These are phyloP conservation scores for Cutaneotrichosporon curvatum DNA, from an alignment of 1,284 basidiomycete species.

Conservation along the genomic window DNA sequence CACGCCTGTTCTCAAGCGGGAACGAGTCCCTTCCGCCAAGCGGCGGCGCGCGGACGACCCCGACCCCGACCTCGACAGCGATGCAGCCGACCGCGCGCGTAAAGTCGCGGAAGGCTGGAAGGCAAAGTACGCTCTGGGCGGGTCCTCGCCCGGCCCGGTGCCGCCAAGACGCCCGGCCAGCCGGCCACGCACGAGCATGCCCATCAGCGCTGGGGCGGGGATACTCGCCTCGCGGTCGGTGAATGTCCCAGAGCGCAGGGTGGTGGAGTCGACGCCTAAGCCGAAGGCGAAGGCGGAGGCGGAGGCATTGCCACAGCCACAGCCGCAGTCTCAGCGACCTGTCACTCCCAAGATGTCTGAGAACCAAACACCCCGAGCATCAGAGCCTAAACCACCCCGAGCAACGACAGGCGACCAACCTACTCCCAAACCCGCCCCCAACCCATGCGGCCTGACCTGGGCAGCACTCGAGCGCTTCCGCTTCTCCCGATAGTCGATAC, in stretches of 20 bases:
- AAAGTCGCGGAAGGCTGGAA: slow-evolving; percentile 38
- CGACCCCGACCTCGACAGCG: slow-evolving; percentile 21
- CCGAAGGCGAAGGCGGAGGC: background rate
- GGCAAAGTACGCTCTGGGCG: slow-evolving; percentile 35
- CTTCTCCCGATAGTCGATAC: slow-evolving; percentile 6
- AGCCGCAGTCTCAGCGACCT: no score
- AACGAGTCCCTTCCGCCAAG: background rate
- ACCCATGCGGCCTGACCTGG: slow-evolving; percentile 9
- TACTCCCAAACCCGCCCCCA: no score
- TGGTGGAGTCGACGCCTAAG: background rate
- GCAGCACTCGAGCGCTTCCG: slow-evolving; percentile 17
- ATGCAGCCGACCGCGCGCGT: slow-evolving; percentile 24
- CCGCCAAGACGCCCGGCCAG: background rate
- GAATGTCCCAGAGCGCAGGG: background rate
- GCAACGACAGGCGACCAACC: no score
- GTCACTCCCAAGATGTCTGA: no score
- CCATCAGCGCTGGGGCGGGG: background rate
- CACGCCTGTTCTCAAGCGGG: slow-evolving; percentile 7
- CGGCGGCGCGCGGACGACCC: background rate
- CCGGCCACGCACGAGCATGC: background rate
- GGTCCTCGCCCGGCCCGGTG: slow-evolving; percentile 1
- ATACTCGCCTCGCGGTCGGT: slow-evolving; percentile 1
- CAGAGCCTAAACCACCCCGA: no score
- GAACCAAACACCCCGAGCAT: no score
- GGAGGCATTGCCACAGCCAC: no score